Conservation (phyloP, 208 protist species). For the Crithidia mellificae region DNA sequence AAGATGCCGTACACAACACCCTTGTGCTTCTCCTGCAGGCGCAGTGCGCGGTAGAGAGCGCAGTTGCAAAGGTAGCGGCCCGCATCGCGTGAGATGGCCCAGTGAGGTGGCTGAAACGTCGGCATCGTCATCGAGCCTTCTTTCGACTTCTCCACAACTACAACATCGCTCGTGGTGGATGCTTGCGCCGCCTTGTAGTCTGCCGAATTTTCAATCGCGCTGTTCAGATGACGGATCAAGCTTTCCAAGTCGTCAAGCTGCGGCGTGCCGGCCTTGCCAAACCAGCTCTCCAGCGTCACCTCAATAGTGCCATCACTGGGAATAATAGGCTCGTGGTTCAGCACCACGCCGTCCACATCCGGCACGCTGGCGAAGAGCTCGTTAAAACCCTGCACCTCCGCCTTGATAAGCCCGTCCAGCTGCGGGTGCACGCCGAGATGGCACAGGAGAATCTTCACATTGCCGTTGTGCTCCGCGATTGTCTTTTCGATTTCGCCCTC, state of each 20-base stretch:
- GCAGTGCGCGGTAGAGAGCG: constrained; percentile 52
- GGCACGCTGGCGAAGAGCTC: constrained; percentile 52
- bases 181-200: background rate
- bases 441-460: constrained; percentile 45
- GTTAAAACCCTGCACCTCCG: constrained; percentile 71
- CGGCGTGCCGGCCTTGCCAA: constrained; percentile 35
- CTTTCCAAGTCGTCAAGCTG: constrained; percentile 35
- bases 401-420: constrained; percentile 43
- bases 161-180: background rate
- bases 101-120: constrained; percentile 34
- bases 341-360: constrained; percentile 41
- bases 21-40: constrained; percentile 49
- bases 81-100: constrained; percentile 58
- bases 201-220: background rate
- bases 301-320: constrained; percentile 33
- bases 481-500: constrained; percentile 31
- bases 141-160: background rate
- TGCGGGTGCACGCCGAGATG: constrained; percentile 67
- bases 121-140: constrained; percentile 38
- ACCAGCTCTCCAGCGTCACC: constrained; percentile 40
- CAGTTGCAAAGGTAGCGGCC: constrained; percentile 81
- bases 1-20: constrained; percentile 44
- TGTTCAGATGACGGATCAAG: constrained; percentile 27
- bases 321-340: constrained; percentile 57
- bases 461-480: constrained; percentile 16